These are phyloP conservation scores for Alloteropsis semialata DNA, from an alignment of 176 grass and related monocot species.

Conservation along the genomic window DNA sequence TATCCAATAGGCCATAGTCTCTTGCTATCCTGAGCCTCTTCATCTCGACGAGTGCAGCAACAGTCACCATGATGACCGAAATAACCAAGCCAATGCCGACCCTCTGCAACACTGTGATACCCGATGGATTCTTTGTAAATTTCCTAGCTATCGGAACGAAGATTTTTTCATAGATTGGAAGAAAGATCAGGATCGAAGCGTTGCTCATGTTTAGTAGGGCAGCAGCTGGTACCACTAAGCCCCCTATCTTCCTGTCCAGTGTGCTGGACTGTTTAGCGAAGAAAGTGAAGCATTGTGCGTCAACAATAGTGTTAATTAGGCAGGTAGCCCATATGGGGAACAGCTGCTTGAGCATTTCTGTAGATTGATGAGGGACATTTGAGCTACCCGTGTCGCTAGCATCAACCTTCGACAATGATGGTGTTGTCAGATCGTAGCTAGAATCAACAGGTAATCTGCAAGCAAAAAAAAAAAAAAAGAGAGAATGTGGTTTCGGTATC, in stretches of 20 bases:
- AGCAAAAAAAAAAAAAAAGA: background rate
- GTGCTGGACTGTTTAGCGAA: constrained; percentile 48
- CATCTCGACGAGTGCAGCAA: constrained; percentile 44
- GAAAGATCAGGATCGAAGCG: constrained; percentile 23
- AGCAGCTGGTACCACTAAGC: constrained; percentile 37
- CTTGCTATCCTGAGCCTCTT: constrained; percentile 40
- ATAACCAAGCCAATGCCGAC: constrained; percentile 32
- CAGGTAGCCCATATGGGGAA: constrained; percentile 56
- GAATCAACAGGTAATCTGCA: background rate
- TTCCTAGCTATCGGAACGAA: constrained; percentile 33
- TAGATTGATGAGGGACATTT: background rate
- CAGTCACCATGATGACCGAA: background rate
- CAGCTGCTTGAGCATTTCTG: constrained; percentile 11
- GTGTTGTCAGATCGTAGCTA: background rate
- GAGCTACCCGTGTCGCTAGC: background rate
- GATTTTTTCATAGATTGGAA: constrained; percentile 47
- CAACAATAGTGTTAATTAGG: constrained; percentile 26
- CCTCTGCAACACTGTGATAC: constrained; percentile 60
- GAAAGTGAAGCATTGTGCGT: constrained; percentile 30
- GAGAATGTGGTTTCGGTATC: background rate
- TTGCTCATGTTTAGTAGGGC: constrained; percentile 13
- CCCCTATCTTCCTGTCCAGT: constrained; percentile 43
- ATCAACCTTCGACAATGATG: background rate
- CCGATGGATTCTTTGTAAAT: constrained; percentile 22
- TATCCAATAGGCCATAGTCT: constrained; percentile 33